Base-by-base conservation (phyloP, 2,329 filamentous ascomycete genomes). In the Paramyrothecium roridum region DNA sequence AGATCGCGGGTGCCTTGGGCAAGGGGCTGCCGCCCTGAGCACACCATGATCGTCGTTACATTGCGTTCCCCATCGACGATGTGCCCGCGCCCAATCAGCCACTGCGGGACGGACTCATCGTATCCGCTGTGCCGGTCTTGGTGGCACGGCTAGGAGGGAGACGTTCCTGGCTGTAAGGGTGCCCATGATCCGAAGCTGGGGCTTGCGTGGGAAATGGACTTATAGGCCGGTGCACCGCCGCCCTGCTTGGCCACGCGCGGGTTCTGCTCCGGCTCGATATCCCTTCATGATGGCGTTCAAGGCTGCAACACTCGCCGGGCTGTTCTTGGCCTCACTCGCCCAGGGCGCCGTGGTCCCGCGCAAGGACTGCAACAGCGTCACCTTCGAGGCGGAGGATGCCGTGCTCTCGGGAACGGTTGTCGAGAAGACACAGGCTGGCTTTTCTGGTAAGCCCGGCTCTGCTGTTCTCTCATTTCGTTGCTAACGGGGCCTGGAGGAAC, bases 341-440 rank as follows among this genome's bases (percentile, higher is more conserved):
- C 22, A 30, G 12, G 21, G 48, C 13, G 20, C 26, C 11, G 48
- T 30, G 22, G 20, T 50, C 2, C 47, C 47, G 20, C 48, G 48
- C 13, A 20, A 50, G 23, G 19, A 2, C 13, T 26, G 48, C 30
- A 30, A 30, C 26, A 19, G 23, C 49, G 19, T 53, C 12, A 62
- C 59, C 2, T 67, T 67, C 50, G 68, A 79, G 62, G 77, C 77
- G 8, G 77, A 80, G 60, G 65, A 70, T 53, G 76, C 71, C 2
- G 63, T 64, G 7, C 64, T 79, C 26, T 67, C 65, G 6, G 77
- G 76, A 16, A 75, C 75, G 10, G 70, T 61, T 2, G 68, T 74
- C 56, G 73, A 67, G 7, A 75, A 69, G 7, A 65, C 70, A 0
- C 67, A 72, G 26, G 55, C 72, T 20, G 77, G 76, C 2, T 79